A percentile compares a stretch with the other conserved stretches of the same genome.
phyloP scores from a whole-genome alignment of 2,329 filamentous ascomycete genomes.

The Seiridium cupressi region DNA sequence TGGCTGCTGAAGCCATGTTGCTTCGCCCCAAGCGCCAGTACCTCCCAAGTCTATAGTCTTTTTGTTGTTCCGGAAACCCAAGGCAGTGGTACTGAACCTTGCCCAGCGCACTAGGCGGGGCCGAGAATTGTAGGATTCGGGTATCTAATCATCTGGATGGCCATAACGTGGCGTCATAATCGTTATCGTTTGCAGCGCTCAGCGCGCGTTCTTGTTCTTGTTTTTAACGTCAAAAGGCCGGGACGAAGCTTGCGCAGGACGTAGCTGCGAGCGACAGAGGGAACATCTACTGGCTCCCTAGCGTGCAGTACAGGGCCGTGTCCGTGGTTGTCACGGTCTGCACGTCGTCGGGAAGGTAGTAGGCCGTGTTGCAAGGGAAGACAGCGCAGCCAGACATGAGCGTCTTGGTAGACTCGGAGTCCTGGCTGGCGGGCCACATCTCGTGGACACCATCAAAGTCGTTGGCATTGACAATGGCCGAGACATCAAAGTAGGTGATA shows the following conservation, averaged over 20 bases:
- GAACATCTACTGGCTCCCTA: constrained; percentile 34
- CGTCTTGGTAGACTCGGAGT: constrained; percentile 16
- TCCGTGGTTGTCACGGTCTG: constrained; percentile 52
- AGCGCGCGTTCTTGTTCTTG: constrained; percentile 15
- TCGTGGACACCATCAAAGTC: constrained; percentile 53
- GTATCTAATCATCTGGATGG: constrained; percentile 16
- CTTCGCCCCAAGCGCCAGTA: background rate
- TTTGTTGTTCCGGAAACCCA: constrained; percentile 21
- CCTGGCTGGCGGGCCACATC: constrained; percentile 43
- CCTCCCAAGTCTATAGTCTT: constrained; percentile 4
- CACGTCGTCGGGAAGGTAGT: constrained; percentile 53
- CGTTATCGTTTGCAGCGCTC: constrained; percentile 24
- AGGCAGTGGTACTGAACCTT: constrained; percentile 13
- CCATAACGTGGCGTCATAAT: constrained; percentile 14
- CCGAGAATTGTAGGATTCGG: constrained; percentile 8
- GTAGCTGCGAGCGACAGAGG: constrained; percentile 28
- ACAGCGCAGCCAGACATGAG: constrained; percentile 48
- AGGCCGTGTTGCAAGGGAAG: constrained; percentile 53
- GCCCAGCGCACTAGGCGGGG: constrained; percentile 6
- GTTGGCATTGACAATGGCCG: constrained; percentile 51
- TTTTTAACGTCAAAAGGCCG: constrained; percentile 10
- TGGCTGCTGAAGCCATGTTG: background rate
- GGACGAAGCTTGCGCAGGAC: constrained; percentile 27
- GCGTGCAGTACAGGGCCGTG: constrained; percentile 49
- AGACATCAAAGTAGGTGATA: constrained; percentile 57